phyloP scores from a whole-genome alignment of 2,329 filamentous ascomycete genomes.

The Penicillium italicum region DNA sequence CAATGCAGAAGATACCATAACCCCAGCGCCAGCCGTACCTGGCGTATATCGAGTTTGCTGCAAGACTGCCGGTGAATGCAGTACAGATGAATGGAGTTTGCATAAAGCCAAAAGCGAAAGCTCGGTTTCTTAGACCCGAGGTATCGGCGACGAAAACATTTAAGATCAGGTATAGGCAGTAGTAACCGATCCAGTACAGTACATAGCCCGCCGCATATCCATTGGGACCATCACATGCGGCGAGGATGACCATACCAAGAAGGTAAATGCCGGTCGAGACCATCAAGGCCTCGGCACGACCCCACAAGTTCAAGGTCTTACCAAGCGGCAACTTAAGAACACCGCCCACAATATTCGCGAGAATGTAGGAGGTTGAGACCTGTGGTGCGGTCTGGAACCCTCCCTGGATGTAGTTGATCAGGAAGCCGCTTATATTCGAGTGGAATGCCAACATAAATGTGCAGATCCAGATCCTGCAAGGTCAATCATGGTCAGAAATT shows the following conservation, averaged over 20 bases:
- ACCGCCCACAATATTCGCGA: conserved; percentile 55
- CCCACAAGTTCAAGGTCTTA: conserved; percentile 62
- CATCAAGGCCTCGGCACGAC: conserved; percentile 57
- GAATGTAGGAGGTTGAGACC: conserved; percentile 51
- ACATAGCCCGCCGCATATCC: conserved; percentile 62
- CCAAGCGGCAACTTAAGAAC: conserved; percentile 60
- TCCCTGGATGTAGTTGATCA: conserved; percentile 51
- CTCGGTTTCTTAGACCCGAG: conserved; percentile 57
- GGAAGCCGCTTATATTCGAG: conserved; percentile 39
- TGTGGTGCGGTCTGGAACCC: conserved; percentile 51
- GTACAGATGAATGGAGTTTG: conserved; percentile 61
- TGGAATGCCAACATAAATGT: conserved; percentile 48
- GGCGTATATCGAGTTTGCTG: conserved; percentile 49
- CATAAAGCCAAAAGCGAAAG: conserved; percentile 58
- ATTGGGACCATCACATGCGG: conserved; percentile 57
- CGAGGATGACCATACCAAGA: conserved; percentile 58
- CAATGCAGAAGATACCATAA: conserved; percentile 59
- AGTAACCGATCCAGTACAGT: conserved; percentile 58
- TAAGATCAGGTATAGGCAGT: conserved; percentile 55
- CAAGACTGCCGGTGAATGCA: conserved; percentile 53
- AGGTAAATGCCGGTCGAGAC: conserved; percentile 49
- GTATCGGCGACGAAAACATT: conserved; percentile 63
- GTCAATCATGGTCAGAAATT: conserved; percentile 1
- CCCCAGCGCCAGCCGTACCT: conserved; percentile 60
- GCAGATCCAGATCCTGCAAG: conserved; percentile 43